Percentiles rank a stretch among this genome's conserved stretches.
Conservation (phyloP, 768 basidiomycete genomes). For the Rhodotorula graminis region DNA sequence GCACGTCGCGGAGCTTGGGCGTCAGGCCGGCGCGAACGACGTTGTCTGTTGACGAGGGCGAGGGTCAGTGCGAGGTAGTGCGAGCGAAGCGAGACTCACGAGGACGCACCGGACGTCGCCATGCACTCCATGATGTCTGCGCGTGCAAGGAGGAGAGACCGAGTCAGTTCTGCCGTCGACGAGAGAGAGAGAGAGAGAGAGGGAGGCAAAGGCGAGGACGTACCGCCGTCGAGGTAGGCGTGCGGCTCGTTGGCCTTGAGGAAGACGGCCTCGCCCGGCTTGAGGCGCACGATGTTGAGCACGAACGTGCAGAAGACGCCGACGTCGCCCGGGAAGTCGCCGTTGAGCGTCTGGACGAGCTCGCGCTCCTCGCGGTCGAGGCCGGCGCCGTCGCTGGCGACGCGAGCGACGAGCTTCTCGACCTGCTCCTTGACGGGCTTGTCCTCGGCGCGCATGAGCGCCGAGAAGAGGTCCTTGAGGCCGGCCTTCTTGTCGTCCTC, state of each 20-base stretch:
- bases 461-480: conserved; percentile 71
- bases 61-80: background rate
- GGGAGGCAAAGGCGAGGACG: conserved; percentile 38
- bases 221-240: conserved; percentile 89
- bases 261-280: conserved; percentile 85
- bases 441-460: conserved; percentile 74
- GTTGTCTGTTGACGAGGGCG: conserved; percentile 58
- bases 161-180: background rate
- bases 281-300: conserved; percentile 75
- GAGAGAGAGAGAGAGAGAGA: background rate
- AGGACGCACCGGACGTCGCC: conserved; percentile 68
- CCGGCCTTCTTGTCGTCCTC: conserved; percentile 45
- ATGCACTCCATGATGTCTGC: conserved; percentile 97
- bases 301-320: conserved; percentile 88
- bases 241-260: conserved; percentile 94
- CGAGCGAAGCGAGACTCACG: background rate
- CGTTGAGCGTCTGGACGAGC: conserved; percentile 56
- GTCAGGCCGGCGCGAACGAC: conserved; percentile 98
- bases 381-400: conserved; percentile 53
- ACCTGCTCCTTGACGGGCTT: conserved; percentile 56
- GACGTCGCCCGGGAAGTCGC: conserved; percentile 84
- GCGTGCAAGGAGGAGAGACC: background rate
- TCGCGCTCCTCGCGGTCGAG: conserved; percentile 43
- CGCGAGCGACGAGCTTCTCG: conserved; percentile 56
- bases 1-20: conserved; percentile 89